Evolutionary conservation across 768 basidiomycete genomes (phyloP), one percentile per base, ranked within the genome.

Genomic region (Amanita pallidorosea): DNA sequence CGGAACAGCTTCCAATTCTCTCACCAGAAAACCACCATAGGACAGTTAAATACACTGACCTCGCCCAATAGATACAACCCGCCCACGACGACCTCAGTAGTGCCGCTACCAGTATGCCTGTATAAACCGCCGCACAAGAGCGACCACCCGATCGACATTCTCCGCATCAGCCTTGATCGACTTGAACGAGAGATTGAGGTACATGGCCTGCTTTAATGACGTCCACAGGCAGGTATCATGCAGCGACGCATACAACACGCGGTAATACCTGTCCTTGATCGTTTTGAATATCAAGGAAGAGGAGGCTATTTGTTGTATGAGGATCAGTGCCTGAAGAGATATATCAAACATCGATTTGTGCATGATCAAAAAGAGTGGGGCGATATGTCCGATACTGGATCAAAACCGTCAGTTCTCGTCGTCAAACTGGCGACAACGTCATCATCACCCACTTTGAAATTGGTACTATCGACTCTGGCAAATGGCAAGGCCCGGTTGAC

Each of bases 301-400:
- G 0, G 77, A 68, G 13, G 79, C 70, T 35, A 98, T 86, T 57
- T 90, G 92, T 61, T 87, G 86, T 53, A 97, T 87, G 5, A 98
- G 76, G 36, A 87, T 76, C 1, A 98, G 79, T 0, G 94, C 88
- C 63, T 95, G 95, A 4, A 98, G 77, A 8, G 91, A 91, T 59
- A 92, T 92, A 64, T 95, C 96, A 79, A 99, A 99, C 0, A 93
- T 96, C 7, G 91, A 93, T 6, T 79, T 87, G 66, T 97, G 95
- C 2, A 91, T 94, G 60, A 99, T 92, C 41, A 84, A 76, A 76
- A 97, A 98, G 20, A 97, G 80, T 0, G 90, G 92, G 63, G 92
- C 86, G 61, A 96, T 86, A 58, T 97, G 93, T 49, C 81, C 76
- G 58, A 98, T 81, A 23, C 89, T 92, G 57, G 42, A 12, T 4